Evolutionary conservation across 2,329 filamentous ascomycete genomes (phyloP).

Genomic region (Fusarium tricinctum): DNA sequence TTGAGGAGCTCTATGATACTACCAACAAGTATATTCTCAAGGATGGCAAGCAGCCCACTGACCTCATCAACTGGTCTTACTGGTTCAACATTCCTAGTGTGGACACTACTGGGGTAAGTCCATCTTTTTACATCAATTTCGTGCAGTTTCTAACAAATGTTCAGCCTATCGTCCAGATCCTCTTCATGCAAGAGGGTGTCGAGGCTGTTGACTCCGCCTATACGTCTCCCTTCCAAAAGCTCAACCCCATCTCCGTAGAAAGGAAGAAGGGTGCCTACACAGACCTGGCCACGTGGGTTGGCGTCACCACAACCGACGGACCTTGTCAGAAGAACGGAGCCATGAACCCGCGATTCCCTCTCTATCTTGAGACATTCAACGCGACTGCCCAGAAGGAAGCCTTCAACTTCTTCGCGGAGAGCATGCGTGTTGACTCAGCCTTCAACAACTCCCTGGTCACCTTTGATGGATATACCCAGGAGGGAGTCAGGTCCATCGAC

Average conservation of each 20-base stretch:
- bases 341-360: constrained; percentile 43
- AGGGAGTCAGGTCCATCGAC: constrained; percentile 52
- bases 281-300: constrained; percentile 40
- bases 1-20: constrained; percentile 62
- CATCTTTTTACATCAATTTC: fast-evolving
- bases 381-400: constrained; percentile 29
- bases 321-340: constrained; percentile 43
- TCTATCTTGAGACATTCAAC: constrained; percentile 40
- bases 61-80: constrained; percentile 65
- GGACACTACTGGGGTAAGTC: constrained; percentile 58
- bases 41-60: constrained; percentile 55
- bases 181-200: constrained; percentile 61
- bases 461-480: constrained; percentile 67
- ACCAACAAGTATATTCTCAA: constrained; percentile 61
- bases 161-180: constrained; percentile 59
- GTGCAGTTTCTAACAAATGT: not conserved
- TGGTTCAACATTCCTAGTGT: constrained; percentile 57
- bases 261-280: constrained; percentile 40
- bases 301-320: constrained; percentile 19
- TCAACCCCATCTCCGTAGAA: constrained; percentile 55
- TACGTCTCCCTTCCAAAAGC: constrained; percentile 59
- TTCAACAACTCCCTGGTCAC: constrained; percentile 59
- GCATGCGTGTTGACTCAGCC: constrained; percentile 13
- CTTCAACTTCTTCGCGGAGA: constrained; percentile 28
- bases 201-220: constrained; percentile 56